phyloP scores from a whole-genome alignment of 202 grass and related monocot species.

The Eragrostis tef region DNA sequence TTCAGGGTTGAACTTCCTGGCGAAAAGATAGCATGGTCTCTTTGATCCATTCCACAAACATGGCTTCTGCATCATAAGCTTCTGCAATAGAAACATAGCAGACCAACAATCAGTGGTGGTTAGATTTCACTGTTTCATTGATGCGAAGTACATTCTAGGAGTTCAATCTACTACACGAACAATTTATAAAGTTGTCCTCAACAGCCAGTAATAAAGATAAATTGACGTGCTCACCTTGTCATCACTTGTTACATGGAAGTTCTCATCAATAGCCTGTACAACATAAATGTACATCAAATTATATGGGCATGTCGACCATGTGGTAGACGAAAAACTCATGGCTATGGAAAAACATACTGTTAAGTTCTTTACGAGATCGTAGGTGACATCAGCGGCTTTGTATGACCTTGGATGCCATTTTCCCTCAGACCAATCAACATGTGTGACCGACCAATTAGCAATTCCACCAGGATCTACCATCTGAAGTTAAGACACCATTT shows the following conservation, averaged over 20 bases:
- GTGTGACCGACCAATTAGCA: slow-evolving; percentile 92
- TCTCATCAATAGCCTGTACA: slow-evolving; percentile 79
- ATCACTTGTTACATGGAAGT: slow-evolving; percentile 82
- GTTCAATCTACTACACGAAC: neutral
- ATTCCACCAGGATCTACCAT: slow-evolving; percentile 94
- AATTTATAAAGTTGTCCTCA: too few relatives aligned
- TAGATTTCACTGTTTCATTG: slow-evolving; percentile 12
- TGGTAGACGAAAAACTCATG: neutral
- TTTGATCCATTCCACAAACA: slow-evolving; percentile 93
- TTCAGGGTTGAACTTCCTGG: slow-evolving; percentile 88
- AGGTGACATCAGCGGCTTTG: slow-evolving; percentile 75
- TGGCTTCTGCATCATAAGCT: slow-evolving; percentile 59
- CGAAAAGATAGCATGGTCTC: slow-evolving; percentile 97
- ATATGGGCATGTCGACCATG: slow-evolving; percentile 29
- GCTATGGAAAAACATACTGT: slow-evolving; percentile 61
- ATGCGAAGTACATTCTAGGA: neutral
- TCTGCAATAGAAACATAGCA: slow-evolving; percentile 57
- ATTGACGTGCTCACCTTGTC: slow-evolving; percentile 58
- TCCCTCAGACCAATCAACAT: slow-evolving; percentile 98
- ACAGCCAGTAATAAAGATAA: too few relatives aligned
- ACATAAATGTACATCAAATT: slow-evolving; percentile 38
- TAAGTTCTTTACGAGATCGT: slow-evolving; percentile 87
- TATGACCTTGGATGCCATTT: slow-evolving; percentile 99
- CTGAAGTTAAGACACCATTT: slow-evolving; percentile 49
- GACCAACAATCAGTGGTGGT: slow-evolving; percentile 7